phyloP scores from a whole-genome alignment of 331 rosid species.

The Rosa hybrid region DNA sequence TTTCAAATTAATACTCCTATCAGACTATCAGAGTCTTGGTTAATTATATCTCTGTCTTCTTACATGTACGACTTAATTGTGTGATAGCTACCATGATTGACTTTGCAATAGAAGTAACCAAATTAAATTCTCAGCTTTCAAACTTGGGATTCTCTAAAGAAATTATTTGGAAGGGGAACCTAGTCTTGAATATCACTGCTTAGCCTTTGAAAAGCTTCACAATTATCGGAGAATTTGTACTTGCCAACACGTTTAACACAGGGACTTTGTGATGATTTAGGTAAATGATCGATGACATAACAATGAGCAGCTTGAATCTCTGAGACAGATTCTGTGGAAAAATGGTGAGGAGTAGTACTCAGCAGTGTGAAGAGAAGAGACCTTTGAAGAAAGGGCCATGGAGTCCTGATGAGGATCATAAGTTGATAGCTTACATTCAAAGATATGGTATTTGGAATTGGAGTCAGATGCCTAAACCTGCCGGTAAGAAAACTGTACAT shows the following conservation, averaged over 20 bases:
- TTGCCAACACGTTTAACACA: background rate
- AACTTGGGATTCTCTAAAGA: background rate
- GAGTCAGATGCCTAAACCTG: constrained; percentile 40
- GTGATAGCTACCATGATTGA: constrained; percentile 6
- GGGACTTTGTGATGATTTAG: background rate
- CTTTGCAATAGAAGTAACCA: background rate
- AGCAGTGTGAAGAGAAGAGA: constrained; percentile 18
- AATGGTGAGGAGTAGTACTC: constrained; percentile 14
- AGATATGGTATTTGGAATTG: constrained; percentile 43
- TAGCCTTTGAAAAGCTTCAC: background rate
- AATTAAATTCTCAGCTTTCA: background rate
- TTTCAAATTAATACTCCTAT: background rate
- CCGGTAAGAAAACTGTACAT: constrained; percentile 18
- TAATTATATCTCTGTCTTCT: background rate
- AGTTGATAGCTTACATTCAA: constrained; percentile 30
- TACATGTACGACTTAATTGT: constrained; percentile 5
- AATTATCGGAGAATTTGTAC: background rate
- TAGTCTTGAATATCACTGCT: background rate
- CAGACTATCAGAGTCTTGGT: constrained; percentile 4
- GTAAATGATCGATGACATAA: background rate
- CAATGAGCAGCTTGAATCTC: background rate
- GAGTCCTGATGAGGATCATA: constrained; percentile 42
- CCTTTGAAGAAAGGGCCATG: constrained; percentile 33
- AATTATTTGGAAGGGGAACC: background rate
- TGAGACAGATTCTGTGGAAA: constrained; percentile 1